phyloP scores from a whole-genome alignment of 2,329 filamentous ascomycete species.

The Pseudomassariella vexata region DNA sequence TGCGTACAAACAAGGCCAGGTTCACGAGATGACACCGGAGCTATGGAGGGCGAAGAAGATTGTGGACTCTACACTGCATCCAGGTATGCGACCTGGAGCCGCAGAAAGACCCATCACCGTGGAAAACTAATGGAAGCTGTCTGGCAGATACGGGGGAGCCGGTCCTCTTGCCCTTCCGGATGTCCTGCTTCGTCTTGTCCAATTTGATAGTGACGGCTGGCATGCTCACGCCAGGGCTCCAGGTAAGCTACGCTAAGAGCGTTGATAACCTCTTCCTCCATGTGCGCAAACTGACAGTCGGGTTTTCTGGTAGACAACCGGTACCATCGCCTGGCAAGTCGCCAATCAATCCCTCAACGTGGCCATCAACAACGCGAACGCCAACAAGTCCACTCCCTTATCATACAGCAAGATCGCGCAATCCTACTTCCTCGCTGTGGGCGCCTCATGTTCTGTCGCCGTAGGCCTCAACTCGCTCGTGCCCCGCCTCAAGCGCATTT shows the following conservation, averaged over 20 bases:
- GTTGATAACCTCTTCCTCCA: constrained; percentile 3
- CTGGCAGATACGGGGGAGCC: constrained; percentile 78
- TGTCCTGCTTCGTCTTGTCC: constrained; percentile 91
- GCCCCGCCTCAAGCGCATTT: constrained; percentile 71
- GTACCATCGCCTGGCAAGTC: constrained; percentile 90
- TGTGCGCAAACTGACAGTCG: constrained; percentile 7
- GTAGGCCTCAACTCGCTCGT: constrained; percentile 87
- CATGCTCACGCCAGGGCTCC: constrained; percentile 88
- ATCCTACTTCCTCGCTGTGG: constrained; percentile 87
- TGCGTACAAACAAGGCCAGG: constrained; percentile 80
- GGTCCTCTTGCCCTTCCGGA: constrained; percentile 91
- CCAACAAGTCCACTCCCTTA: constrained; percentile 93
- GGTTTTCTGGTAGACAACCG: constrained; percentile 52
- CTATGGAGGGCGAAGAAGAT: constrained; percentile 96
- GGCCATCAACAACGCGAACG: constrained; percentile 94
- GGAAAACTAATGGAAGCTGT: constrained; percentile 3
- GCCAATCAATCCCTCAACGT: constrained; percentile 98
- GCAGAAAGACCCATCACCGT: background rate
- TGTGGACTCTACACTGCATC: constrained; percentile 92
- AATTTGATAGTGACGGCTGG: constrained; percentile 93
- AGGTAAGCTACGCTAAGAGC: constrained; percentile 54
- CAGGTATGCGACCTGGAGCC: constrained; percentile 53
- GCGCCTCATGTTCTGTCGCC: constrained; percentile 89
- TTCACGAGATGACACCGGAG: constrained; percentile 77
- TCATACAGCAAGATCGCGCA: constrained; percentile 74